These are phyloP conservation scores for Paracorniculantispora psalliotae DNA, from an alignment of 2,329 filamentous ascomycete genomes.

Conservation along the genomic window DNA sequence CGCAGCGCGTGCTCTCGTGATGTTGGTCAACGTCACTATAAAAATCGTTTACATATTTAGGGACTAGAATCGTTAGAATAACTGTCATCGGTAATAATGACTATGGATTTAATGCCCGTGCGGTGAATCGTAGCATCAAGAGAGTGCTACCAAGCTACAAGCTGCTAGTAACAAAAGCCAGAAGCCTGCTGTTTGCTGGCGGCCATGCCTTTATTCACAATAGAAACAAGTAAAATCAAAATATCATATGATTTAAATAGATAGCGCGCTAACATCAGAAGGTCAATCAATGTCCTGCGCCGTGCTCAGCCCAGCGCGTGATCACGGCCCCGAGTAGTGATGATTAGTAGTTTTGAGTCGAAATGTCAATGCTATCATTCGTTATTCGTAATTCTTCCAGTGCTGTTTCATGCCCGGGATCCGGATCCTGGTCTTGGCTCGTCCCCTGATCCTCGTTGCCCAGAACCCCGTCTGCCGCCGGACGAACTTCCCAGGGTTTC, in stretches of 20 bases:
- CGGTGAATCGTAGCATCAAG: too few species aligned
- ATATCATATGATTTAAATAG: neutral
- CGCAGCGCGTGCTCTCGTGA: neutral
- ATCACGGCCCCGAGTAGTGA: too few species aligned
- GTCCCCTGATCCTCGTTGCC: neutral
- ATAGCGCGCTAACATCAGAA: neutral
- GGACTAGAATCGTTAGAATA: too few species aligned
- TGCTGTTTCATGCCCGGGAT: neutral
- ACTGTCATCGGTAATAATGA: too few species aligned
- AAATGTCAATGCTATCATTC: neutral
- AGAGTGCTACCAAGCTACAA: too few species aligned
- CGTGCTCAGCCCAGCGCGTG: too few species aligned
- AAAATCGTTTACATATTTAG: neutral
- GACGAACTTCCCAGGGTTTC: neutral
- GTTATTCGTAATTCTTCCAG: neutral
- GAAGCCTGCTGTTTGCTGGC: too few species aligned
- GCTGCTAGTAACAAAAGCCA: too few species aligned
- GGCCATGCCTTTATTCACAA: too few species aligned
- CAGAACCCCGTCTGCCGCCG: neutral
- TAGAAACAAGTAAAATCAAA: neutral
- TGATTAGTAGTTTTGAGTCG: neutral
- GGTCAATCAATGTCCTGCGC: neutral
- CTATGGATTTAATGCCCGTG: too few species aligned
- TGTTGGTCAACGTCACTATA: neutral
- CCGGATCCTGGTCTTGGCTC: neutral